Conservation (phyloP, 495 filamentous ascomycete genomes). For the Hypoxylon lenormandii region DNA sequence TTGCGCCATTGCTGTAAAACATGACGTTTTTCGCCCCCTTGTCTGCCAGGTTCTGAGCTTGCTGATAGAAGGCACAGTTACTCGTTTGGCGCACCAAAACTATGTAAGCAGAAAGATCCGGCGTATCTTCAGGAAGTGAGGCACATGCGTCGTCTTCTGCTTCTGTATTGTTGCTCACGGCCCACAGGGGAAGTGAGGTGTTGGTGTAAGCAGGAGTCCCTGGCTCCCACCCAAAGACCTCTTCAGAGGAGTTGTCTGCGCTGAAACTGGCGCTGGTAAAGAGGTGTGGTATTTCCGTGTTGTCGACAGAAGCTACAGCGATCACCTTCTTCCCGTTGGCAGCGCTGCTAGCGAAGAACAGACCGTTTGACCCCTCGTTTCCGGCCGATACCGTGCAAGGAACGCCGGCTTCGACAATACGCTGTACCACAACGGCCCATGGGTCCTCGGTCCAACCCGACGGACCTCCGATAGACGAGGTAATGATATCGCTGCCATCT, state of each 20-base stretch:
- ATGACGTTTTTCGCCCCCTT: constrained; percentile 68
- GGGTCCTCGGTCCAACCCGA: constrained; percentile 68
- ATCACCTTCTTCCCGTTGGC: constrained; percentile 64
- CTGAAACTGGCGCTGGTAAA: too few relatives aligned
- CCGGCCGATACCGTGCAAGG: constrained; percentile 67
- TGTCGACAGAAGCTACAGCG: constrained; percentile 66
- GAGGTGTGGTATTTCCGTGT: constrained; percentile 55
- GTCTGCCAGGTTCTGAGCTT: constrained; percentile 61
- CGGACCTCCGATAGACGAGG: constrained; percentile 67
- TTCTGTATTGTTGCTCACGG: too few relatives aligned
- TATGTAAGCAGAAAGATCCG: constrained; percentile 64
- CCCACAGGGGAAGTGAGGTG: too few relatives aligned
- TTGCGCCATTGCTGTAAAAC: constrained; percentile 62
- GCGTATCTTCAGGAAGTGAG: constrained; percentile 59
- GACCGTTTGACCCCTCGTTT: constrained; percentile 65
- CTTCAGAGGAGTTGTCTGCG: too few relatives aligned
- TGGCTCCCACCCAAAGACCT: too few relatives aligned
- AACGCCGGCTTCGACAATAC: constrained; percentile 67
- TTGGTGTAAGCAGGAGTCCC: too few relatives aligned
- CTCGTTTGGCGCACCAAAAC: constrained; percentile 66
- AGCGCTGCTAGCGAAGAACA: constrained; percentile 67
- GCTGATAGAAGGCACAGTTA: constrained; percentile 62
- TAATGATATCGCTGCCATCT: constrained; percentile 69
- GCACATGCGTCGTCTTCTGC: constrained; percentile 50
- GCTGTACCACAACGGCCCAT: constrained; percentile 65